Evolutionary conservation across 2,329 filamentous ascomycete genomes (phyloP).

Genomic region (Fusarium keratoplasticum): DNA sequence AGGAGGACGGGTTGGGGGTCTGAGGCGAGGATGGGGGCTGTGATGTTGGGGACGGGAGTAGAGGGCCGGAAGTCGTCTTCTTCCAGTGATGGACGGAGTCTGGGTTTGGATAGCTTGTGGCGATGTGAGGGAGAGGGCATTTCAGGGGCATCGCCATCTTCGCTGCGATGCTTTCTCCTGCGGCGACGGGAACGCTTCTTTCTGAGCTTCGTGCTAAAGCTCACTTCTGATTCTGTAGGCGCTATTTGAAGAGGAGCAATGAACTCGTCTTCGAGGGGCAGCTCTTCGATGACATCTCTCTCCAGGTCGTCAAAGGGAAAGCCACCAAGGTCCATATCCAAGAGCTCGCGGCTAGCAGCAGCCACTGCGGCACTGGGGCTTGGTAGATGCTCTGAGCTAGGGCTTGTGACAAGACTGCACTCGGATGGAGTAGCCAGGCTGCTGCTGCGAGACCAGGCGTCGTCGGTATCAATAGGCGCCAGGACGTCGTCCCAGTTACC

Average conservation of each 20-base stretch:
- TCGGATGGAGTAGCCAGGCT: slow-evolving; percentile 45
- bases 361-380: slow-evolving; percentile 65
- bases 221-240: slow-evolving; percentile 41
- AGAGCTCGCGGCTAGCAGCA: slow-evolving; percentile 64
- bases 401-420: slow-evolving; percentile 49
- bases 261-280: slow-evolving; percentile 35
- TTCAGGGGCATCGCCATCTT: slow-evolving; percentile 39
- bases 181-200: slow-evolving; percentile 55
- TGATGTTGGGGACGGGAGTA: slow-evolving; percentile 54
- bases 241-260: slow-evolving; percentile 5
- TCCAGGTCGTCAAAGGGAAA: slow-evolving; percentile 53
- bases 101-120: slow-evolving; percentile 41
- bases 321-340: slow-evolving; percentile 53
- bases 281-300: slow-evolving; percentile 44
- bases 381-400: slow-evolving; percentile 54
- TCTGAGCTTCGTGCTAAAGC: slow-evolving; percentile 62
- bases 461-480: slow-evolving; percentile 69
- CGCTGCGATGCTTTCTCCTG: slow-evolving; percentile 51
- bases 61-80: slow-evolving; percentile 41
- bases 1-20: slow-evolving; percentile 65
- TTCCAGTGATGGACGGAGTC: slow-evolving; percentile 40
- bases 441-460: slow-evolving; percentile 51
- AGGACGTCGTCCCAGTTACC: slow-evolving; percentile 87
- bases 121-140: slow-evolving; percentile 37
- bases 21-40: slow-evolving; percentile 62